phyloP scores from a whole-genome alignment of 2,329 filamentous ascomycete genomes.

The Fonsecaea monophora region DNA sequence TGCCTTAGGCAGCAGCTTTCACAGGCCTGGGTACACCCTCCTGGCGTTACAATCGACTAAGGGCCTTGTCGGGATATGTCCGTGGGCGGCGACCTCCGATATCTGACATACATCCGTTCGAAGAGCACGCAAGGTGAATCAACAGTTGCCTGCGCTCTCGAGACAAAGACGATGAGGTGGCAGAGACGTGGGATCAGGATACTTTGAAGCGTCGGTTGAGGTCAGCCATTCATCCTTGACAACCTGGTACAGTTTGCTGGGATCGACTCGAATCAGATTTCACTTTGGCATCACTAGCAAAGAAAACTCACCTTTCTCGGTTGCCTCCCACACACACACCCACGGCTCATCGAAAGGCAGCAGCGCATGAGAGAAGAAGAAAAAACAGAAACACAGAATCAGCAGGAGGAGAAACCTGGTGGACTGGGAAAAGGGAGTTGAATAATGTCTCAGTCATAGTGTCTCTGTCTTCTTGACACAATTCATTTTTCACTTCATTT shows the following conservation, averaged over 20 bases:
- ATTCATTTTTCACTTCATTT: background rate
- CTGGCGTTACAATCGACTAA: background rate
- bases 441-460: background rate
- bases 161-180: background rate
- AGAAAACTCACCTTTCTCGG: background rate
- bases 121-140: background rate
- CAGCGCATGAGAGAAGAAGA: too few relatives aligned
- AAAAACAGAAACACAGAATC: background rate
- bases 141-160: background rate
- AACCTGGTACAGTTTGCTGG: too few relatives aligned
- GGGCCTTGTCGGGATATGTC: conserved; percentile 3
- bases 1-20: conserved; percentile 17
- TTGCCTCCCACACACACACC: too few relatives aligned
- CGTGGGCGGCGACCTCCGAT: conserved; percentile 11
- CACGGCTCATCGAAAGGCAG: too few relatives aligned
- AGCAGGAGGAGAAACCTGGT: too few relatives aligned
- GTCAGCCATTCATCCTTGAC: too few relatives aligned
- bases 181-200: background rate
- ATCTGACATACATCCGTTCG: background rate
- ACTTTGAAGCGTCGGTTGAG: too few relatives aligned
- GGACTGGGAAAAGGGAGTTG: background rate
- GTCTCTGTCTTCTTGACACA: conserved; percentile 6
- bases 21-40: background rate
- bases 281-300: background rate
- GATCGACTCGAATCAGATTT: background rate